phyloP scores from a whole-genome alignment of 2,329 filamentous ascomycete genomes.

The Colletotrichum sp. region DNA sequence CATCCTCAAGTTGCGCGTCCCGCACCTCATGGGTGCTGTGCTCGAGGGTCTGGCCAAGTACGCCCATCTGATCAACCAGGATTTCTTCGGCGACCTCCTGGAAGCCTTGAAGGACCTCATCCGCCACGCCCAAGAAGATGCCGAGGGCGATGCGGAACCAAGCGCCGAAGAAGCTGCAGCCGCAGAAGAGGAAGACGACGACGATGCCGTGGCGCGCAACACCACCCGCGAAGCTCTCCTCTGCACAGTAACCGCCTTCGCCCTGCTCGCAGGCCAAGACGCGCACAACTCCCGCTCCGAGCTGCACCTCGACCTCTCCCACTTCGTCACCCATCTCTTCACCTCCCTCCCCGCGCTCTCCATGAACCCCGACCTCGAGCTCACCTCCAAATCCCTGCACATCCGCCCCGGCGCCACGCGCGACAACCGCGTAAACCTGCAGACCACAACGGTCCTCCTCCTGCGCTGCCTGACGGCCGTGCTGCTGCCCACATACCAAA shows the following conservation, averaged over 20 bases:
- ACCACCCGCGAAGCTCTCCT: conserved; percentile 86
- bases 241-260: conserved; percentile 94
- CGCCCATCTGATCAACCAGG: conserved; percentile 96
- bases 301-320: conserved; percentile 89
- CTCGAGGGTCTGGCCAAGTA: conserved; percentile 94
- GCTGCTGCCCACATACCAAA: conserved; percentile 76
- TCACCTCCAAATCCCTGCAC: conserved; percentile 76
- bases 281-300: conserved; percentile 81
- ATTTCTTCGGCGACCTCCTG: conserved; percentile 96
- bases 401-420: conserved; percentile 46
- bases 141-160: conserved; percentile 47
- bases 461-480: conserved; percentile 84
- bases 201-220: conserved; percentile 64
- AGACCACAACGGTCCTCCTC: conserved; percentile 92
- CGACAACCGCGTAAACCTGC: conserved; percentile 75
- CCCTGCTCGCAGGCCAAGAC: conserved; percentile 94
- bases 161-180: conserved; percentile 40
- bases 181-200: conserved; percentile 47
- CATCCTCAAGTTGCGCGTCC: conserved; percentile 82
- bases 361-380: conserved; percentile 85
- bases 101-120: conserved; percentile 95
- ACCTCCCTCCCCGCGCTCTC: conserved; percentile 80
- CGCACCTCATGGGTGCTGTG: conserved; percentile 93
- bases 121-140: conserved; percentile 69
- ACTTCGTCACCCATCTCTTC: conserved; percentile 95